Percentiles rank a stretch among this genome's conserved stretches.
phyloP scores from a whole-genome alignment of 805 yeast species.

The Jamesozyma lodderae region DNA sequence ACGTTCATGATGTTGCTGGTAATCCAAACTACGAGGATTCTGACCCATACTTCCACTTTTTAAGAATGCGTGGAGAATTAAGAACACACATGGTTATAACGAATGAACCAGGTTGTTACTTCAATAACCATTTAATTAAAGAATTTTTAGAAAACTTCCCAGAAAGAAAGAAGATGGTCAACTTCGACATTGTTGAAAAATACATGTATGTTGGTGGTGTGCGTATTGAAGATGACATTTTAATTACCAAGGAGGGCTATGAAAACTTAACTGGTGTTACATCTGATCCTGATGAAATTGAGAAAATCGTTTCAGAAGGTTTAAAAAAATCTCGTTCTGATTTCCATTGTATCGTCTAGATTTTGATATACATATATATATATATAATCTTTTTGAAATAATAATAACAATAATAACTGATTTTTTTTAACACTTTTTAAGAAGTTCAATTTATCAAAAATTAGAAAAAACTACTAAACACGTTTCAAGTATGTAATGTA shows the following conservation, averaged over 20 bases:
- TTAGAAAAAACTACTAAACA: no score
- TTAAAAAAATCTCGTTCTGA: conserved; percentile 48
- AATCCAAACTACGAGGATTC: conserved; percentile 76
- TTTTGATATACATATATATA: background rate
- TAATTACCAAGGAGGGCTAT: conserved; percentile 65
- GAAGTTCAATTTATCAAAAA: background rate
- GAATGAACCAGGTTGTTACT: conserved; percentile 92
- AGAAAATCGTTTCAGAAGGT: conserved; percentile 66
- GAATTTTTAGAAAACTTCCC: conserved; percentile 42
- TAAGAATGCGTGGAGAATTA: conserved; percentile 71
- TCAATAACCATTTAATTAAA: conserved; percentile 71
- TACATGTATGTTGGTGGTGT: conserved; percentile 95
- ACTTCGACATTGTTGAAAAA: conserved; percentile 56
- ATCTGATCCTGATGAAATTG: conserved; percentile 75
- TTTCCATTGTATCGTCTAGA: conserved; percentile 49
- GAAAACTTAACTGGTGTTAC: conserved; percentile 80
- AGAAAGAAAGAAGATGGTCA: conserved; percentile 47
- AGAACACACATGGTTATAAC: conserved; percentile 78
- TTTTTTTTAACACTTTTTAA: background rate
- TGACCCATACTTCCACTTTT: conserved; percentile 63
- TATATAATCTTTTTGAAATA: background rate
- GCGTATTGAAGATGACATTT: conserved; percentile 87
- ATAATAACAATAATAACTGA: background rate
- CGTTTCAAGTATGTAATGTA: no score
- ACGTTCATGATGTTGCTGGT: conserved; percentile 95